These are phyloP conservation scores for Neonothopanus nambi DNA, from an alignment of 1,284 basidiomycete species.

Conservation along the genomic window DNA sequence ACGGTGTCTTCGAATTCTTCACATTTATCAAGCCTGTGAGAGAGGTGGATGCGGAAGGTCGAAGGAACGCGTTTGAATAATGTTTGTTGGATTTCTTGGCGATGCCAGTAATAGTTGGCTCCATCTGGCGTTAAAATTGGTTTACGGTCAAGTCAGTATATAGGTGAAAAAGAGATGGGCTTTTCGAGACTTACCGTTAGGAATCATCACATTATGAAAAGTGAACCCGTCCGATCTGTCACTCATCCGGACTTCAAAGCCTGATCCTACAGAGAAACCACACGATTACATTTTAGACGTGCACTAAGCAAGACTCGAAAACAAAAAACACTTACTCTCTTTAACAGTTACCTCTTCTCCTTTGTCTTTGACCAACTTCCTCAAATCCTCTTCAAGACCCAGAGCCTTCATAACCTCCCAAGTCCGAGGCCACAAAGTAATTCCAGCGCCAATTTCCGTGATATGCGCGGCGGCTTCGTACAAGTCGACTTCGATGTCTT, in stretches of 20 bases:
- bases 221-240: slow-evolving; percentile 8
- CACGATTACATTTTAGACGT: too few relatives aligned
- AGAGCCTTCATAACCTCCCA: slow-evolving; percentile 31
- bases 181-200: neutral
- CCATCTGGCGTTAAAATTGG: neutral
- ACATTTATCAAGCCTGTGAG: too few relatives aligned
- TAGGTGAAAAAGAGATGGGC: slow-evolving; percentile 2
- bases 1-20: too few relatives aligned
- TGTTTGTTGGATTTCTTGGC: slow-evolving; percentile 43
- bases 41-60: too few relatives aligned
- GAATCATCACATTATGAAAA: slow-evolving; percentile 4
- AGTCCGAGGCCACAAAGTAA: too few relatives aligned
- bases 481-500: slow-evolving; percentile 36
- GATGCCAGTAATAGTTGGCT: slow-evolving; percentile 38
- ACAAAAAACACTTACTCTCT: too few relatives aligned
- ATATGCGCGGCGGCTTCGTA: slow-evolving; percentile 38
- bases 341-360: slow-evolving; percentile 29
- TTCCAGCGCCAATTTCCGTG: slow-evolving; percentile 33
- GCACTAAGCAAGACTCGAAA: too few relatives aligned
- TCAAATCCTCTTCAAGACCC: slow-evolving; percentile 22
- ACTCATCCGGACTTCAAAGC: slow-evolving; percentile 10
- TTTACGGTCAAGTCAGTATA: too few relatives aligned
- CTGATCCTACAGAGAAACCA: slow-evolving; percentile 1
- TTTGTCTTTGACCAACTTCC: slow-evolving; percentile 13
- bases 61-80: too few relatives aligned